These are phyloP conservation scores for Globisporangium heterothallicum DNA, from an alignment of 352 stramenopile species.

Conservation along the genomic window DNA sequence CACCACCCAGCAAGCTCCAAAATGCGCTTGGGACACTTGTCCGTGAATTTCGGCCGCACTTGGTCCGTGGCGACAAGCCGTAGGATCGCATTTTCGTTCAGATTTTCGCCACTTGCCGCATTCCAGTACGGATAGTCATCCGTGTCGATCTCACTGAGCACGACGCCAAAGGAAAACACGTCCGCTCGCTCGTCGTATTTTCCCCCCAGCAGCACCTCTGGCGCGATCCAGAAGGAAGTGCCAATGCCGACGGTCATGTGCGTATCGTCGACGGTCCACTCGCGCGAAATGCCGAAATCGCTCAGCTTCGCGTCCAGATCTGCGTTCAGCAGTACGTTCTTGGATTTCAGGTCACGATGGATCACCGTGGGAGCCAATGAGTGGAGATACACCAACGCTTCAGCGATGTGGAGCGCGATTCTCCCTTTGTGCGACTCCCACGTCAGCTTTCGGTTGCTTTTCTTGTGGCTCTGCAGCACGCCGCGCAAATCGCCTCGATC, in stretches of 20 bases:
- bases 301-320: conserved; percentile 9
- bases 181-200: conserved; percentile 43
- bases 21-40: neutral
- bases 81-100: neutral
- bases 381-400: conserved; percentile 11
- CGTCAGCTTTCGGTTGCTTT: neutral
- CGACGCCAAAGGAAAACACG: conserved; percentile 55
- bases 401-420: conserved; percentile 1
- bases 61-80: neutral
- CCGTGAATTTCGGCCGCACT: neutral
- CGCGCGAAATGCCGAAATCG: conserved; percentile 13
- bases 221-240: conserved; percentile 13
- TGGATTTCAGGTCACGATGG: conserved; percentile 15
- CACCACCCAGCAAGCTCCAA: neutral
- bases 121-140: conserved; percentile 2
- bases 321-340: conserved; percentile 8
- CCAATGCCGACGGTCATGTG: conserved; percentile 11
- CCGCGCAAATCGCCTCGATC: conserved; percentile 1
- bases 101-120: neutral
- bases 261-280: conserved; percentile 6
- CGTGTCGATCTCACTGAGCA: conserved; percentile 32
- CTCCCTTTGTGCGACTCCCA: conserved; percentile 4
- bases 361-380: conserved; percentile 2
- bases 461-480: neutral
- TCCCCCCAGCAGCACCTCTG: conserved; percentile 23